A percentile compares a stretch with the other conserved stretches of the same genome.
These are phyloP conservation scores for Crepidotus sp. DNA, from an alignment of 1,284 basidiomycete genomes.

Conservation along the genomic window DNA sequence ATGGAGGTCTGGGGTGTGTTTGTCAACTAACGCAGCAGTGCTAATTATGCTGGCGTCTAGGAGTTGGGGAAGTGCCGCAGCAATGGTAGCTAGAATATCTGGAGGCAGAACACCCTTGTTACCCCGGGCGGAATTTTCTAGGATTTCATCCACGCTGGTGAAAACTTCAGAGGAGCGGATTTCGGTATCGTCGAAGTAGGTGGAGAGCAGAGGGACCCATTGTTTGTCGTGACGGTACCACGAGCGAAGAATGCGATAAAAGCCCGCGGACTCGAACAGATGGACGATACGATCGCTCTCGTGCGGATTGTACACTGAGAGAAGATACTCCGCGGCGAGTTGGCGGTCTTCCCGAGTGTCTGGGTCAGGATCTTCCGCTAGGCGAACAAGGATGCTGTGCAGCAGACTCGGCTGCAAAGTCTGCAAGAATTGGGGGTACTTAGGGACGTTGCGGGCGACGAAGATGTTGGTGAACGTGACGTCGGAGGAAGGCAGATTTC, in stretches of 20 bases:
- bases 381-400: conserved; percentile 68
- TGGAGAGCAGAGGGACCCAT: conserved; percentile 69
- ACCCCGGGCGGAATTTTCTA: conserved; percentile 36
- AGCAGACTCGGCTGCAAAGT: conserved; percentile 56
- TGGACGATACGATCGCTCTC: conserved; percentile 60
- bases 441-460: conserved; percentile 91
- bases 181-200: conserved; percentile 72
- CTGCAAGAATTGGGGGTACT: conserved; percentile 87
- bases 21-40: conserved; percentile 73
- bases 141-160: conserved; percentile 51
- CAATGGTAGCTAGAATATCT: conserved; percentile 46
- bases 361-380: conserved; percentile 66
- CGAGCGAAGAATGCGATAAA: conserved; percentile 81
- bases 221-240: conserved; percentile 70
- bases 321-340: conserved; percentile 89
- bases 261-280: conserved; percentile 77
- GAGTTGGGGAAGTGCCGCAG: conserved; percentile 54
- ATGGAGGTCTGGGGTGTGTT: conserved; percentile 58
- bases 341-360: conserved; percentile 88
- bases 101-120: conserved; percentile 41
- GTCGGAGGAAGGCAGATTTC: conserved; percentile 51
- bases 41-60: conserved; percentile 53
- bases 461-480: conserved; percentile 89
- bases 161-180: conserved; percentile 59
- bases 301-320: conserved; percentile 84